Conservation (phyloP, 2,329 filamentous ascomycete genomes). For the Sporothrix inflata region DNA sequence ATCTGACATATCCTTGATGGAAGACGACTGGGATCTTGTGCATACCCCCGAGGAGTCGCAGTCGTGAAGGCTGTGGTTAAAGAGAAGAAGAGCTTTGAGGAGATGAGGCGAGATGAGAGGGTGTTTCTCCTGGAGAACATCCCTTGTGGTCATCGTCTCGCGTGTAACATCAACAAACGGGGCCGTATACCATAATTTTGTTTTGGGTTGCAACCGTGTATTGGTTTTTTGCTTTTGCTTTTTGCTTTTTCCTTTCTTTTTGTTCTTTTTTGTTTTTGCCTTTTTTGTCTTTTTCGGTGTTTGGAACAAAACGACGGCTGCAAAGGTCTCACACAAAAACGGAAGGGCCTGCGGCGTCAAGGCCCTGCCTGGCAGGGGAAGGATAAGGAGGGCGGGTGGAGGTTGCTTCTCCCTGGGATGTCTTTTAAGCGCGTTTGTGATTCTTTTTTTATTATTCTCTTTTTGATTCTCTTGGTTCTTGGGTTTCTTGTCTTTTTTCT, state of each 20-base stretch:
- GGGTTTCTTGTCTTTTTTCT: background rate
- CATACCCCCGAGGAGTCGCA: no score
- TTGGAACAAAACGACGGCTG: slow-evolving; percentile 21
- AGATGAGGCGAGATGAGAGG: background rate
- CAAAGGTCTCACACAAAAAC: slow-evolving; percentile 21
- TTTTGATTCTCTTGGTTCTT: background rate
- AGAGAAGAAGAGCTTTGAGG: no score
- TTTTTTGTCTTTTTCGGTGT: slow-evolving; percentile 20
- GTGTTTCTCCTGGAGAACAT: background rate
- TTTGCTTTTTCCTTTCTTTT: background rate
- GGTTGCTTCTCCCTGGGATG: background rate
- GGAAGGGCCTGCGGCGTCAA: slow-evolving; percentile 22
- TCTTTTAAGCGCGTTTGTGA: background rate
- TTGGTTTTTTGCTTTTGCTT: background rate
- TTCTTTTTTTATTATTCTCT: background rate
- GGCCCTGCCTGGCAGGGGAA: slow-evolving; percentile 8
- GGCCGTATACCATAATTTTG: slow-evolving; percentile 16
- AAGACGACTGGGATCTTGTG: no score
- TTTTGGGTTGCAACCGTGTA: background rate
- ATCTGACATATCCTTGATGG: no score
- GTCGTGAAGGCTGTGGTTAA: no score
- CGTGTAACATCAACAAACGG: slow-evolving; percentile 18
- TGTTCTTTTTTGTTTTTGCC: background rate
- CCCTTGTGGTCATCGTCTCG: background rate
- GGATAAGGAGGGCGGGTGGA: background rate